These are phyloP conservation scores for Aspergillus indologenus DNA, from an alignment of 495 filamentous ascomycete genomes.

Conservation along the genomic window DNA sequence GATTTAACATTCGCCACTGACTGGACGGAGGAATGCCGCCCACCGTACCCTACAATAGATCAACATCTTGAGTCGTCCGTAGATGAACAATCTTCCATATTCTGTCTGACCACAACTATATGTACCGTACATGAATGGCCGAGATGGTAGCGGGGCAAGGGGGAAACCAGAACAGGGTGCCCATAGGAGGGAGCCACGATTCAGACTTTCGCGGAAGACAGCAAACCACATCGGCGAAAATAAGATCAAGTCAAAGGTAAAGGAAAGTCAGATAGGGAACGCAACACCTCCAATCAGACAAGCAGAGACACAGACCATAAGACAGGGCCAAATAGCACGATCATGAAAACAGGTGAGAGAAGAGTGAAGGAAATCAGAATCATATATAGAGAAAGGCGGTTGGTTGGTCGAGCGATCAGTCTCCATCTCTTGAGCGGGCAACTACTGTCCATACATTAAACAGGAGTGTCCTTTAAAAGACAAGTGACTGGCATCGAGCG, in stretches of 20 bases:
- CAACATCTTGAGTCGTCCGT: background rate
- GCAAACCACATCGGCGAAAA: background rate
- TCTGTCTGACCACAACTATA: conserved; percentile 10
- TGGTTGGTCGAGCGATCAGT: background rate
- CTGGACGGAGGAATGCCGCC: too few relatives aligned
- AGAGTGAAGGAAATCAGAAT: background rate
- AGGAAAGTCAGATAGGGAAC: background rate
- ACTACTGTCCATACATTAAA: background rate
- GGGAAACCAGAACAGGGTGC: too few relatives aligned
- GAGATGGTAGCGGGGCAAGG: conserved; percentile 2
- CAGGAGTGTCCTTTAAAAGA: background rate
- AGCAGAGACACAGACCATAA: conserved; percentile 2
- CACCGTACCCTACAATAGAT: too few relatives aligned
- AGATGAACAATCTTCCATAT: background rate
- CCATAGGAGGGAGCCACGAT: too few relatives aligned
- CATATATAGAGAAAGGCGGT: background rate
- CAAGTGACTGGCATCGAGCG: background rate
- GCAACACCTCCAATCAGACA: conserved; percentile 3
- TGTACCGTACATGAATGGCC: conserved; percentile 12
- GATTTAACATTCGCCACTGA: too few relatives aligned
- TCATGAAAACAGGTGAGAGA: background rate
- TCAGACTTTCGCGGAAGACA: background rate
- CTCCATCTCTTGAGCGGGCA: background rate
- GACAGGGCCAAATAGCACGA: background rate
- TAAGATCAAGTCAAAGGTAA: conserved; percentile 2